Evolutionary conservation across 352 stramenopile species (phyloP), one percentile per base, ranked within the genome.

Genomic region (Phytopythium delawarense): DNA sequence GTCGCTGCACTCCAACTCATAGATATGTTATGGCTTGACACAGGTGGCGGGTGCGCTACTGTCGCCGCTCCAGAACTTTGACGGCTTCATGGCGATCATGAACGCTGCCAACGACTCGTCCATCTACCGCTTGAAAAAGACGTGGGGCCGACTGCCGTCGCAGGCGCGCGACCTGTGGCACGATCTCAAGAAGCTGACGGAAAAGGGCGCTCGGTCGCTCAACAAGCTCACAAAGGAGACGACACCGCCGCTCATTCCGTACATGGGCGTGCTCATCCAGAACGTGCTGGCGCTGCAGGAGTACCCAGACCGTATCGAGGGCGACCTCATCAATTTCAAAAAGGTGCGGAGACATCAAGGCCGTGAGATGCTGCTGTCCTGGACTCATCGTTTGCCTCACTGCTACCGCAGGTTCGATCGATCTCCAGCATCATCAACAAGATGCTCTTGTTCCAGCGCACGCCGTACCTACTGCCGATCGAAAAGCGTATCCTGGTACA

Each of bases 81-180:
- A 96, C 59, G 87, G 87, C 16, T 94, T 96, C 61, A 94, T 96
- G 84, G 87, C 87, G 8, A 84, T 96, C 64, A 96, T 96, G 87
- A 94, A 96, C 48, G 87, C 87, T 7, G 85, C 84, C 11, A 94
- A 96, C 39, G 86, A 94, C 65, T 93, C 87, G 39, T 94, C 85
- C 8, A 72, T 96, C 18, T 94, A 91, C 63, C 85, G 87, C 15
- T 52, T 96, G 6, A 94, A 96, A 72, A 93, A 92, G 59, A 94
- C 87, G 16, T 96, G 87, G 87, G 78, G 76, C 5, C 72, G 86
- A 4, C 64, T 96, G 25, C 74, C 78, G 2, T 72, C 85, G 0
- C 74, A 92, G 70, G 72, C 78, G 23, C 79, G 87, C 25, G 83
- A 94, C 40, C 67, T 88, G 46, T 96, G 87, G 87, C 84, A 94